Percentiles rank a stretch among this genome's conserved stretches.
These are phyloP conservation scores for Vitis riparia DNA, from an alignment of 164 flowering plant species.

Conservation along the genomic window DNA sequence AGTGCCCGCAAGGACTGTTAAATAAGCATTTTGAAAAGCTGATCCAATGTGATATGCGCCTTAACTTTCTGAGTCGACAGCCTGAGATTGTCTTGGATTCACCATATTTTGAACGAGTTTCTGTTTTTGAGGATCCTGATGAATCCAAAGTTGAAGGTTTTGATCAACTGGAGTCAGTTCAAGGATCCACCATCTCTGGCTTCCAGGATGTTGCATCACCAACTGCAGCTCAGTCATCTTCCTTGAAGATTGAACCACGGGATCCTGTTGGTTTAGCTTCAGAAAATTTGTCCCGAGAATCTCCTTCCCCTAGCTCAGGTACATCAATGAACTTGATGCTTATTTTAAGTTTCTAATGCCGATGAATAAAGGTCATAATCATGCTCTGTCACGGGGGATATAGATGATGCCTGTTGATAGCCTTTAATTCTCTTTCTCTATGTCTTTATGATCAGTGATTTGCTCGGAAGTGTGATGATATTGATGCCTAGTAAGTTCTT, in stretches of 20 bases:
- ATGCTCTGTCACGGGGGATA: background rate
- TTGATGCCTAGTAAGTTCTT: too few species aligned
- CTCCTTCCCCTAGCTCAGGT: slow-evolving; percentile 78
- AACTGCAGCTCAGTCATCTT: slow-evolving; percentile 40
- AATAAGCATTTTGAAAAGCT: slow-evolving; percentile 86
- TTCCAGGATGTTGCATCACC: slow-evolving; percentile 50
- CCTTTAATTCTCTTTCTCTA: too few species aligned
- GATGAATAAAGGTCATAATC: background rate
- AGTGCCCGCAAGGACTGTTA: slow-evolving; percentile 72
- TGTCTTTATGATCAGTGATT: too few species aligned
- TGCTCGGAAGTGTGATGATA: too few species aligned
- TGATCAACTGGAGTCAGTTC: slow-evolving; percentile 35
- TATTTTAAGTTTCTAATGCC: background rate
- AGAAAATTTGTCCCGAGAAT: slow-evolving; percentile 43
- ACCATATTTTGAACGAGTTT: slow-evolving; percentile 61
- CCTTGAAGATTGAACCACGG: slow-evolving; percentile 34
- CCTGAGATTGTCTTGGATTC: slow-evolving; percentile 62
- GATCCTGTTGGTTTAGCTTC: slow-evolving; percentile 31
- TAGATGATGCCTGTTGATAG: too few species aligned
- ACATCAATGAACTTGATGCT: background rate
- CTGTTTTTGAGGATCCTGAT: slow-evolving; percentile 53
- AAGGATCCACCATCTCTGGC: slow-evolving; percentile 33
- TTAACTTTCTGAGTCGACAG: slow-evolving; percentile 64
- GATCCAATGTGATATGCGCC: slow-evolving; percentile 80
- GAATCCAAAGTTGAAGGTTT: slow-evolving; percentile 35